Evolutionary conservation across 2,329 filamentous ascomycete genomes (phyloP), one percentile per base, ranked within the genome.

Genomic region (Camillea tinctor): DNA sequence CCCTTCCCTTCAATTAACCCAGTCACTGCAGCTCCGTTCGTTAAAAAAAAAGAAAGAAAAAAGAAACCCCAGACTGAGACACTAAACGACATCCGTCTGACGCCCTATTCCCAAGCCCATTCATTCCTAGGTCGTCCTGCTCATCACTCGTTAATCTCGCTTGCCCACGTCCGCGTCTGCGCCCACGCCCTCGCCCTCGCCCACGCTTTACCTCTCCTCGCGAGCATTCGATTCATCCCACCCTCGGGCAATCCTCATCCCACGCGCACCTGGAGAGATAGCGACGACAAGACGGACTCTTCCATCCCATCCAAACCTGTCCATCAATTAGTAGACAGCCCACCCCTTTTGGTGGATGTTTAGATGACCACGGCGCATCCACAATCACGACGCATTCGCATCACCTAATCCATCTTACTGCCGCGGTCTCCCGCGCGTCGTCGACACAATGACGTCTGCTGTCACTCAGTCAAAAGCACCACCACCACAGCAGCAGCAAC

Each of bases 401-500:
- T 56, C 52, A 23, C 56, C 57, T 30, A 62, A 57, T 52, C 56
- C 56, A 63, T 56, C 56, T 21, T 63, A 66, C 64, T 57, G 64
- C 64, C 64, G 64, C 63, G 66, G 66, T 69, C 63, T 61, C 67
- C 61, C 62, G 71, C 71, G 71, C 69, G 71, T 70, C 71, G 70
- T 70, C 65, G 60, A 68, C 66, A 71, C 60, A 56, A 74, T 74
- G 72, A 70, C 70, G 67, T 73, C 72, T 61, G 65, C 71, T 55
- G 63, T 65, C 60, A 70, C 71, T 44, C 67, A 69, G 40, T 69
- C 70, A 20, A 72, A 70, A 64, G 66, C 67, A 59, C 56, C 61
- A 30, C 57, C 54, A 36, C 51, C 24, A 22, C 48, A 55, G 50
- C 63, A 62, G 11, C 65, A 65, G 21, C 64, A 59, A 26, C 60